These are phyloP conservation scores for Xylaria sp. DNA, from an alignment of 2,329 filamentous ascomycete species.

Conservation along the genomic window DNA sequence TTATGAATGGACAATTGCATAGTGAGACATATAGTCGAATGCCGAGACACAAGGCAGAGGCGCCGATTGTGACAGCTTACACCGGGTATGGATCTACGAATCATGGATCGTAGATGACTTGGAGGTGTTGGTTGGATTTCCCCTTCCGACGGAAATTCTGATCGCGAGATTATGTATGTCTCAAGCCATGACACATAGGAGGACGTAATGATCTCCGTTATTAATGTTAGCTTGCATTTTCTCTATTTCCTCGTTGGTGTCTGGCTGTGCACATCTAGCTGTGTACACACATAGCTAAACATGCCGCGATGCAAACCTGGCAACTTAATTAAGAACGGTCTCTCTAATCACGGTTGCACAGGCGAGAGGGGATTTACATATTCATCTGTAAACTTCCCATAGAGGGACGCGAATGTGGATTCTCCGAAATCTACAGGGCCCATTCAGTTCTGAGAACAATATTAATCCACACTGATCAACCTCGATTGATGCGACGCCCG, in stretches of 20 bases:
- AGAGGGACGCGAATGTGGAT: not conserved
- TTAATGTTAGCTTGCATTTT: not conserved
- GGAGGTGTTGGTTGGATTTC: not conserved
- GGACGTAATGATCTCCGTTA: not conserved
- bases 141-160: not conserved
- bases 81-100: not conserved
- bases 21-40: not conserved
- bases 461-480: not conserved
- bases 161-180: conserved; percentile 3
- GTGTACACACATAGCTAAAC: no score
- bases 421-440: not conserved
- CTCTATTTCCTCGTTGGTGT: not conserved
- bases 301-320: not conserved
- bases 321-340: not conserved
- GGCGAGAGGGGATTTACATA: not conserved
- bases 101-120: not conserved
- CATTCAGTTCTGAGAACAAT: not conserved
- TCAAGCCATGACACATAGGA: not conserved
- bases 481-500: not conserved
- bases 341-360: no score
- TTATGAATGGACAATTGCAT: no score
- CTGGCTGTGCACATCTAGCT: not conserved
- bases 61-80: not conserved
- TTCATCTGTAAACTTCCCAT: not conserved
- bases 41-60: not conserved